Evolutionary conservation across 257 asterid genomes (phyloP), one percentile per base, ranked within the genome.

Genomic region (Schizonepeta tenuifolia): DNA sequence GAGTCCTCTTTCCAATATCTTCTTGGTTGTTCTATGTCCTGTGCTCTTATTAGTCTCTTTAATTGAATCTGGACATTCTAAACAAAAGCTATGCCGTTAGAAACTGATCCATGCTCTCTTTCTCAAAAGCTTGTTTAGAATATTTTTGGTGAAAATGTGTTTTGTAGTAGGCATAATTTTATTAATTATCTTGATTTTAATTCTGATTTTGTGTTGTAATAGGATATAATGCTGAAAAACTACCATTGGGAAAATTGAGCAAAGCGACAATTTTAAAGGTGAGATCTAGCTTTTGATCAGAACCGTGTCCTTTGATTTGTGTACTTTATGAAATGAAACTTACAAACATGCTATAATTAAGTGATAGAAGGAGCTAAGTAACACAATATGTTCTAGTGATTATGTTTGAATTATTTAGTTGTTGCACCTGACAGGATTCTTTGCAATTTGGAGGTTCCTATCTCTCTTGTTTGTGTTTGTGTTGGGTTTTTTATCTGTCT

Each of bases 161-260:
- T 65, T 65, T 46, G 50, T 26, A 22, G 41, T 65, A 68, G 62
- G 20, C 4, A 18, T 33, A 65, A 57, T 61, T 33, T 8, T 65
- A 28, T 47, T n/a, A 72, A 18, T 70, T 36, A 69, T 44, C 64
- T 12, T 77, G 59, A 60, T 69, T 54, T 33, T 21, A 33, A 41
- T 24, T 59, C 47, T 54, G 79, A 53, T 61, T 40, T 60, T 72
- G 22, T 85, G 63, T 54, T 79, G 65, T 62, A 26, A 72, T 65
- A 93, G 98, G 98, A 76, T 93, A 89, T 85, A 93, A 93, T 74
- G 98, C 98, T 68, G 97, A 91, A 68, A 93, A 91, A 76, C 77
- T 93, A 76, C 98, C 98, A 57, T 75, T 93, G 57, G 98, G 98
- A 67, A 93, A 93, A 81, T 82, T 93, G 83, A 91, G 98, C 96